Percentiles rank a stretch among this genome's conserved stretches.
Evolutionary conservation across 1,284 basidiomycete genomes (phyloP).

Genomic region (Heterobasidion occidentale): DNA sequence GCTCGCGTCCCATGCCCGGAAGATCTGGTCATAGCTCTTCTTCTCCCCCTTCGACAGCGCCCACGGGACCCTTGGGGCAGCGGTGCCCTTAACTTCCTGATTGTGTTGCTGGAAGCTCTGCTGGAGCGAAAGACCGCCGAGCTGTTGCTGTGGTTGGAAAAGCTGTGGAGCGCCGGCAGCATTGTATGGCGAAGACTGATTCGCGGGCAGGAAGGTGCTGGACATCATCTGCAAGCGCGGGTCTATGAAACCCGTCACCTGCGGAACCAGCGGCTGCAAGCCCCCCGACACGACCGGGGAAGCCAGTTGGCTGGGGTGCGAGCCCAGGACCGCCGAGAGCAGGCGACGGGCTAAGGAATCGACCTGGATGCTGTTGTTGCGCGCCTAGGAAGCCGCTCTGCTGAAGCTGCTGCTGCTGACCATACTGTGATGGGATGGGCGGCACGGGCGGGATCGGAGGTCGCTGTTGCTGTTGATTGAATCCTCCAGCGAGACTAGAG

Average conservation of each 20-base stretch:
- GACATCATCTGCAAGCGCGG: slow-evolving; percentile 82
- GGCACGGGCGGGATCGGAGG: slow-evolving; percentile 56
- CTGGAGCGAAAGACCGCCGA: slow-evolving; percentile 49
- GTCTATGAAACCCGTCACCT: slow-evolving; percentile 79
- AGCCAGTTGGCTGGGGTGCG: slow-evolving; percentile 52
- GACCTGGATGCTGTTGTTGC: slow-evolving; percentile 32
- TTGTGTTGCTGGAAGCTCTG: slow-evolving; percentile 78
- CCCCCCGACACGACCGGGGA: slow-evolving; percentile 31
- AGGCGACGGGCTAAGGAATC: slow-evolving; percentile 44
- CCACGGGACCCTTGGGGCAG: slow-evolving; percentile 83
- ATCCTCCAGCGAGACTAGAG: slow-evolving; percentile 28
- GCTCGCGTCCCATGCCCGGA: slow-evolving; percentile 89
- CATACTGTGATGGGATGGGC: slow-evolving; percentile 49
- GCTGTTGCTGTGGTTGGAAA: slow-evolving; percentile 49
- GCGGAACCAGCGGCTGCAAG: slow-evolving; percentile 53
- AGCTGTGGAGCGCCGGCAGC: slow-evolving; percentile 63
- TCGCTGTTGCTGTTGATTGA: slow-evolving; percentile 42
- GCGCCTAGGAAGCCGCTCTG: slow-evolving; percentile 9
- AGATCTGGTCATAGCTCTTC: slow-evolving; percentile 96
- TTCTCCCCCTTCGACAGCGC: slow-evolving; percentile 85
- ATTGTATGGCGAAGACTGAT: slow-evolving; percentile 52
- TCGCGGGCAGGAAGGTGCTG: slow-evolving; percentile 79
- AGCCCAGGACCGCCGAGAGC: slow-evolving; percentile 30
- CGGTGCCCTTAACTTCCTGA: slow-evolving; percentile 62
- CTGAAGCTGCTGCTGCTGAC: slow-evolving; percentile 30